Evolutionary conservation across 1,284 basidiomycete species (phyloP), one percentile per base, ranked within the genome.

Genomic region (Cryptococcus sp.): DNA sequence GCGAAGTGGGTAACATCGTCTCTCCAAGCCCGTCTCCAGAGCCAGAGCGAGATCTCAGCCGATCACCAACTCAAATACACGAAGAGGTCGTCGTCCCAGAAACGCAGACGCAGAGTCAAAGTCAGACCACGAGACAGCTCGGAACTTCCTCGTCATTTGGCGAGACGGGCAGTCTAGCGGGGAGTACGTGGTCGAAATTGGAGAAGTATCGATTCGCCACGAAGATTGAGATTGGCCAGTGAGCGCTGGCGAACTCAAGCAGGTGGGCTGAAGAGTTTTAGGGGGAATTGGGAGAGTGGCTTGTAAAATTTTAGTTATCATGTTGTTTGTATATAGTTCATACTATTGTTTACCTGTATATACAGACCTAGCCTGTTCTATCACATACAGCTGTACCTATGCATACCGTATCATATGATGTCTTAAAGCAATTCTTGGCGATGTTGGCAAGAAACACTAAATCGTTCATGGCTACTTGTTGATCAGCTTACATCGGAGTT

Each of bases 181-280:
- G 55, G 4, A 54, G 45, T 22, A 56, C 46, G 5, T 48, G 50
- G 50, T 38, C n/a, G 41, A 58, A 55, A 19, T 54, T 64, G 51
- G 50, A 58, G 47, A 61, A 55, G 54, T 64, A 56, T 43, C 51
- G 40, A 37, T 60, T 61, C 25, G 46, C 43, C n/a, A 38, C n/a
- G 22, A 54, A 49, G 29, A 34, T 34, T 34, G 29, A 34, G 8
- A 34, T 34, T 5, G 29, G 29, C 29, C 29, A 34, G 29, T 34
- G 29, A 34, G 29, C 13, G 29, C 29, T 5, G 29, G 8, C 29
- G 29, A 2, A 34, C 8, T 34, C 13, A 34, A 13, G 5, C 29
- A 34, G 29, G 2, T 34, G 2, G 29, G 29, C 13, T 7, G 8
- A 34, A 34, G 13, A 10, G 29, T 10, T 34, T 34, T 10, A 34